Percentiles rank a stretch among this genome's conserved stretches.
Evolutionary conservation across 768 basidiomycete species (phyloP).

Genomic region (Boletus rubropictus): DNA sequence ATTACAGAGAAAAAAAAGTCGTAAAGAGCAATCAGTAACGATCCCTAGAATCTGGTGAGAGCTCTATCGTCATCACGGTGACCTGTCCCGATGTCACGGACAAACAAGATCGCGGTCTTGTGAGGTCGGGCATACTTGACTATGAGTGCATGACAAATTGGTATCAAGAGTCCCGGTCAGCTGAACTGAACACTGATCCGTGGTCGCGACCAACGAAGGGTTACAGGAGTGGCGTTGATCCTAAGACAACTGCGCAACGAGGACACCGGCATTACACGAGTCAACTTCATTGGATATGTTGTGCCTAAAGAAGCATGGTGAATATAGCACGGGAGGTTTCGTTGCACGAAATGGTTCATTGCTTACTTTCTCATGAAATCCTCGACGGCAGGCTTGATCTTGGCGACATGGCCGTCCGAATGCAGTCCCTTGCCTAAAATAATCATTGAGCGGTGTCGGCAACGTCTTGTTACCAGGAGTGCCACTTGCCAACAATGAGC

Average conservation of each 20-base stretch:
- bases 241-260: conserved; percentile 55
- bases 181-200: too few relatives aligned
- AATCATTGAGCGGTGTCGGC: background rate
- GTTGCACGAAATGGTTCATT: background rate
- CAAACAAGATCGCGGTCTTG: background rate
- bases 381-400: conserved; percentile 89
- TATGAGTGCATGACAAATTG: background rate
- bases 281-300: conserved; percentile 69
- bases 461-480: background rate
- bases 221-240: background rate
- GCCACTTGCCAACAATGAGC: conserved; percentile 75
- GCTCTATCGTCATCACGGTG: background rate
- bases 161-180: background rate
- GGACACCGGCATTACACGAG: conserved; percentile 75
- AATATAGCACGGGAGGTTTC: background rate
- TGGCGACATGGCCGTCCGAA: conserved; percentile 67
- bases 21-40: background rate
- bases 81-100: background rate
- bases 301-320: conserved; percentile 44
- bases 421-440: conserved; percentile 78
- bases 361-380: conserved; percentile 75
- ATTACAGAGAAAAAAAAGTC: background rate
- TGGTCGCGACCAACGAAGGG: background rate
- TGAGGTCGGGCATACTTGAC: background rate
- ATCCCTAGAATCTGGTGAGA: background rate